phyloP scores from a whole-genome alignment of 805 yeast genomes.

The Candida caryicola region DNA sequence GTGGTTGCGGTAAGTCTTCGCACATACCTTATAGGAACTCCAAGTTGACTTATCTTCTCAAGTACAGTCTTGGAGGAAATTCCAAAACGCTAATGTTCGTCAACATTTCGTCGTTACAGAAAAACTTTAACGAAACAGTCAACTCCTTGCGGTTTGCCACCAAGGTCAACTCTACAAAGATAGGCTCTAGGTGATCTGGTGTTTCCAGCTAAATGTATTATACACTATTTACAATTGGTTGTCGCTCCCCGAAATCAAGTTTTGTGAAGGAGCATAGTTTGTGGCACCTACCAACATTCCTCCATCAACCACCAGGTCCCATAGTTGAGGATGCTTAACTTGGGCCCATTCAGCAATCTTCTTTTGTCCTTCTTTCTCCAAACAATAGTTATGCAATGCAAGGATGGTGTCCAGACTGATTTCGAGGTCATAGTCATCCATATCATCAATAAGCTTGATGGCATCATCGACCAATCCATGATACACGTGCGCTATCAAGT shows the following conservation, averaged over 20 bases:
- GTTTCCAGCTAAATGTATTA: neutral
- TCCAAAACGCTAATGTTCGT: conserved; percentile 94
- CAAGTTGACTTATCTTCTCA: conserved; percentile 76
- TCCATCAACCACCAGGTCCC: conserved; percentile 24
- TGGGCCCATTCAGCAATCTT: conserved; percentile 34
- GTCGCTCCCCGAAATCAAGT: conserved; percentile 20
- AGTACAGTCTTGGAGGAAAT: conserved; percentile 78
- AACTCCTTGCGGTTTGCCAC: conserved; percentile 88
- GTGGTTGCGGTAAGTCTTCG: conserved; percentile 24
- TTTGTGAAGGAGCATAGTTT: conserved; percentile 28
- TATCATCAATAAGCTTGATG: conserved; percentile 43
- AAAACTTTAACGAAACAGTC: conserved; percentile 70
- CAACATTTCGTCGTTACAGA: conserved; percentile 66
- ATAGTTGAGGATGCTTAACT: conserved; percentile 21
- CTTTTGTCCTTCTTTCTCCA: conserved; percentile 28
- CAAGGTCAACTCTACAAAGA: conserved; percentile 62
- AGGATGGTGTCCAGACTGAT: conserved; percentile 45
- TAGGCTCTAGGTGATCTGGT: conserved; percentile 3
- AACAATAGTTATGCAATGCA: conserved; percentile 46
- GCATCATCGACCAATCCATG: conserved; percentile 62
- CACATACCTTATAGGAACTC: conserved; percentile 73
- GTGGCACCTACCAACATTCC: conserved; percentile 28
- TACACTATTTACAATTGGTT: conserved; percentile 3
- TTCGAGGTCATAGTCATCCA: conserved; percentile 46
- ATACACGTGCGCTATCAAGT: conserved; percentile 66